Conservation (phyloP, 495 filamentous ascomycete genomes). For the Neurospora cerealis region DNA sequence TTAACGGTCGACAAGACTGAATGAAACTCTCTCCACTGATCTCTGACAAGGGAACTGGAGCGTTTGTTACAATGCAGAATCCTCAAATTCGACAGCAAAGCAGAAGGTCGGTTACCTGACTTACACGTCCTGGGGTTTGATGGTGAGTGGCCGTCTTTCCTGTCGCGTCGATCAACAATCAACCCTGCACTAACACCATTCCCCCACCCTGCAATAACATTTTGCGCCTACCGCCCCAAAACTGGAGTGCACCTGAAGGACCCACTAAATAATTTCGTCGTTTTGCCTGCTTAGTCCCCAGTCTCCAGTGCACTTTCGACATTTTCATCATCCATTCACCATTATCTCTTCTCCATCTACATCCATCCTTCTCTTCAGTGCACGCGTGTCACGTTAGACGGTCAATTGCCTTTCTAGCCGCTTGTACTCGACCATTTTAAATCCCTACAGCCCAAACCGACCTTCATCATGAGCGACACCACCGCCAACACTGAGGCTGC, state of each 20-base stretch:
- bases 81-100: not conserved
- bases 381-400: not conserved
- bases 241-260: not conserved
- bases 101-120: not conserved
- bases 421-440: not conserved
- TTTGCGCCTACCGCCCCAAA: not conserved
- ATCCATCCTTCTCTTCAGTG: not conserved
- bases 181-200: not conserved
- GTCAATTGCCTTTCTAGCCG: not conserved
- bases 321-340: not conserved
- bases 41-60: not conserved
- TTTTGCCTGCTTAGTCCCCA: not conserved
- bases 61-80: not conserved
- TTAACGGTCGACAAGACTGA: not conserved
- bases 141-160: not conserved
- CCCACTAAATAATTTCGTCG: not conserved
- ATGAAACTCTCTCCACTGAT: not conserved
- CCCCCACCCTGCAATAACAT: not conserved
- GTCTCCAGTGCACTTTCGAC: not conserved
- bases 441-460: not conserved
- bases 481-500: slow-evolving; percentile 9
- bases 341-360: not conserved
- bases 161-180: not conserved
- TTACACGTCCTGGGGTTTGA: not conserved
- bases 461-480: slow-evolving; percentile 20